Base-by-base conservation (phyloP, 345 rosid genomes). In the Mercurialis annua region DNA sequence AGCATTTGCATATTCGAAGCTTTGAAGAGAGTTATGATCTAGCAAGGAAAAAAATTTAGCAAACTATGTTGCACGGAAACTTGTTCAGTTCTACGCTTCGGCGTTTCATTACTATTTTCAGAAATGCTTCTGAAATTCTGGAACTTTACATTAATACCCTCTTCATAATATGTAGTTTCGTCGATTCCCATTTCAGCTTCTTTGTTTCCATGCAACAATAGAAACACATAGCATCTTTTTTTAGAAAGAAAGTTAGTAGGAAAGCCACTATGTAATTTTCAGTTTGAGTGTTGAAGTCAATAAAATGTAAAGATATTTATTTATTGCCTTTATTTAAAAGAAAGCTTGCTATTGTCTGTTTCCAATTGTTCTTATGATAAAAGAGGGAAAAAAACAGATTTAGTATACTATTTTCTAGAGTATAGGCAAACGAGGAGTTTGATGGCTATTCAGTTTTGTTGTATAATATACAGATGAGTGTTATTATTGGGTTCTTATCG, bases 301-400 rank as follows among this genome's bases (percentile, higher is more conserved):
- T n/a, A n/a, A n/a, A 60, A 60, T 60, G 50, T 40, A 60, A 60
- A 60, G 33, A 38, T 40, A 31, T 60, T 54, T n/a, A 5, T 54
- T 1, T 27, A 14, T 21, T 40, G 23, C 1, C 27, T 60, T 46
- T 9, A 36, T 36, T 36, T 26, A 17, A 18, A 15, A 29, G 54
- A 54, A 29, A 54, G 59, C 3, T 27, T 54, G 24, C 26, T 29
- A 53, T 53, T 29, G 38, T 55, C 59, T 55, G 10, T 24, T 23
- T 27, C 26, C 16, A 5, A 0, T 34, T 34, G 40, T 34, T 9
- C 4, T 34, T 34, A 34, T 34, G 9, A 34, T 3, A 3, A 9
- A 9, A 34, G 40, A 9, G 40, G 40, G 5, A 34, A 34, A 9
- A 9, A 5, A 16, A 16, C 3, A 1, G 1, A 47, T 51, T 2